Percentiles rank a stretch among this genome's conserved stretches.
Evolutionary conservation across 495 filamentous ascomycete genomes (phyloP).

Genomic region (Cudoniella acicularis): DNA sequence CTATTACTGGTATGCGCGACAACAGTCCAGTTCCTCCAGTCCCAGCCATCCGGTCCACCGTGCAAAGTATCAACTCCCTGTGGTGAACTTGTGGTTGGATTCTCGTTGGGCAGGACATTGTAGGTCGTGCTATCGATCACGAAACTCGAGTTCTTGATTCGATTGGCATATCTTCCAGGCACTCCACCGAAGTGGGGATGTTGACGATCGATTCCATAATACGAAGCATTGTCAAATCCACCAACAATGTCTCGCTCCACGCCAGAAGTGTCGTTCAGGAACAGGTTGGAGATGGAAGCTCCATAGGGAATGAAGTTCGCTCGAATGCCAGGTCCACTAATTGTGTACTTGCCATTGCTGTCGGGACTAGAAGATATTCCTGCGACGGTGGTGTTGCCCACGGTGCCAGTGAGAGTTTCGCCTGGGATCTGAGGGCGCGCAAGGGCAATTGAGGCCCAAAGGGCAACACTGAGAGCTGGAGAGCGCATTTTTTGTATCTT

Average conservation of each 20-base stretch:
- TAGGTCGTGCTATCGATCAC: slow-evolving; percentile 62
- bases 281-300: slow-evolving; percentile 69
- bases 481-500: slow-evolving; percentile 13
- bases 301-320: slow-evolving; percentile 76
- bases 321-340: slow-evolving; percentile 67
- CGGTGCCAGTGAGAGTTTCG: slow-evolving; percentile 18
- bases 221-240: slow-evolving; percentile 73
- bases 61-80: slow-evolving; percentile 66
- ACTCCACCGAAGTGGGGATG: slow-evolving; percentile 75
- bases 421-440: slow-evolving; percentile 16
- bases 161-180: slow-evolving; percentile 81
- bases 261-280: slow-evolving; percentile 69
- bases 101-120: slow-evolving; percentile 68
- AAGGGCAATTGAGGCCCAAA: neutral
- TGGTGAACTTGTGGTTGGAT: slow-evolving; percentile 43
- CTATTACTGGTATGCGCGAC: slow-evolving; percentile 58
- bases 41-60: slow-evolving; percentile 78
- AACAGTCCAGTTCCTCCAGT: slow-evolving; percentile 77
- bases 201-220: slow-evolving; percentile 62
- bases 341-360: slow-evolving; percentile 61
- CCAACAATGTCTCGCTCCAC: slow-evolving; percentile 62
- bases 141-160: slow-evolving; percentile 83
- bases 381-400: slow-evolving; percentile 20
- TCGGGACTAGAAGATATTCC: slow-evolving; percentile 31
- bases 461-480: neutral